These are phyloP conservation scores for Helianthus tuberosus DNA, from an alignment of 129 eudicot species.

Conservation along the genomic window DNA sequence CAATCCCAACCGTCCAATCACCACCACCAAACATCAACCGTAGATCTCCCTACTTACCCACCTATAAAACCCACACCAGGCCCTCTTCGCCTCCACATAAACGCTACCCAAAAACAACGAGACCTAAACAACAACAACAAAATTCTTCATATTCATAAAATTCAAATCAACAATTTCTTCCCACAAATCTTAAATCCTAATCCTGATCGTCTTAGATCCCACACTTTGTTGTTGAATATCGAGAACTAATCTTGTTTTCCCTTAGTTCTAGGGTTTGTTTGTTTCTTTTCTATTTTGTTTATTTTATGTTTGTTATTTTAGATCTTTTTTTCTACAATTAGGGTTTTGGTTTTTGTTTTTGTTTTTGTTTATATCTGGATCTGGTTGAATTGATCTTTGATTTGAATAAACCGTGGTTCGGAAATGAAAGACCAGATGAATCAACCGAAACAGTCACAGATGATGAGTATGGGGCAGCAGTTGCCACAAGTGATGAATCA, in stretches of 20 bases:
- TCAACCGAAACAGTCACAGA: slow-evolving; percentile 27
- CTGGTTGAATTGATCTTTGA: not conserved
- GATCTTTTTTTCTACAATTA: not conserved
- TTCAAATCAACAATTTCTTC: slow-evolving; percentile 10
- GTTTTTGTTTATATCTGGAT: not conserved
- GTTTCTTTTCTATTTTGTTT: not conserved
- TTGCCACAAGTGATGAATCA: slow-evolving; percentile 47
- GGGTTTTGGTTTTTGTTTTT: slow-evolving; percentile 37
- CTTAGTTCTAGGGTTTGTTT: slow-evolving; percentile 37
- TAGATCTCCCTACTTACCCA: not conserved
- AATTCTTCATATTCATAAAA: slow-evolving; percentile 33
- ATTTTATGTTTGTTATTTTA: not conserved
- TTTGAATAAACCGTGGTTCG: too few species aligned
- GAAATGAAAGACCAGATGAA: slow-evolving; percentile 34
- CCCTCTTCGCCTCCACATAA: slow-evolving; percentile 37
- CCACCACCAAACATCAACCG: not conserved
- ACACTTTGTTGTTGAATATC: slow-evolving; percentile 28
- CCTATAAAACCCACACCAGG: slow-evolving; percentile 21
- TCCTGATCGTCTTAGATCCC: slow-evolving; percentile 10
- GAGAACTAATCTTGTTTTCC: slow-evolving; percentile 24
- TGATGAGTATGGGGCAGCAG: slow-evolving; percentile 50
- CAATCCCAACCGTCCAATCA: slow-evolving; percentile 18
- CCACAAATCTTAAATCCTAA: slow-evolving; percentile 15
- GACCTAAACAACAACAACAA: slow-evolving; percentile 22
- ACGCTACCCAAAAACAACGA: slow-evolving; percentile 24